Evolutionary conservation across 2,329 filamentous ascomycete genomes (phyloP).

Genomic region (Trichophyton simii): DNA sequence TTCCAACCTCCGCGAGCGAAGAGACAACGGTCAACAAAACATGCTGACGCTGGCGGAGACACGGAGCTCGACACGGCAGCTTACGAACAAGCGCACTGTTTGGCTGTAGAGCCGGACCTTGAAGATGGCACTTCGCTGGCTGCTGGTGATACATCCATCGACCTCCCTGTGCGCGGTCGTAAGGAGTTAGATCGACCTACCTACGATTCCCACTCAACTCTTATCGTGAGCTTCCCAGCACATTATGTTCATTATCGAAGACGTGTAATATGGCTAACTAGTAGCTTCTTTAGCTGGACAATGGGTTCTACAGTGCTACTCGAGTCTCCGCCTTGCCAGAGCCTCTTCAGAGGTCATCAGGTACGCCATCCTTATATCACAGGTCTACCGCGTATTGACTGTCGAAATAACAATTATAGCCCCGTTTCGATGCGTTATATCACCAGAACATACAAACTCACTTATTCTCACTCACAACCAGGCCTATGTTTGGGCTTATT

Average conservation of each 20-base stretch:
- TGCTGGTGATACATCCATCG: slow-evolving; percentile 6
- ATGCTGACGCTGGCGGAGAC: slow-evolving; percentile 2
- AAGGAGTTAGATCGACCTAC: neutral
- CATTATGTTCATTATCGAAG: neutral
- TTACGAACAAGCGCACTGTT: slow-evolving; percentile 14
- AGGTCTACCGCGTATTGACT: neutral
- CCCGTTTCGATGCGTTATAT: slow-evolving; percentile 53
- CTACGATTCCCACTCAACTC: neutral
- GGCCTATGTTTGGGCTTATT: slow-evolving; percentile 83
- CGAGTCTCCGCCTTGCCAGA: slow-evolving; percentile 74
- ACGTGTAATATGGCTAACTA: slow-evolving; percentile 9
- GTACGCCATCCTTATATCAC: slow-evolving; percentile 36
- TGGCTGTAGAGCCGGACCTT: neutral
- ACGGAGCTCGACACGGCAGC: slow-evolving; percentile 13
- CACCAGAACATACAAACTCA: slow-evolving; percentile 57
- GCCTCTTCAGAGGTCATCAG: slow-evolving; percentile 53
- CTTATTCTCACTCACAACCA: slow-evolving; percentile 68
- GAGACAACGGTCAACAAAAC: slow-evolving; percentile 32
- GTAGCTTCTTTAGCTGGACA: slow-evolving; percentile 55
- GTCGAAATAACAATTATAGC: slow-evolving; percentile 31
- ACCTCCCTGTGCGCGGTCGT: slow-evolving; percentile 6
- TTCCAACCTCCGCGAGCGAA: slow-evolving; percentile 33
- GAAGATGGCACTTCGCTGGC: neutral
- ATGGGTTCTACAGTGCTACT: slow-evolving; percentile 71
- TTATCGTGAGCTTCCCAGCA: neutral